These are phyloP conservation scores for Litchi chinensis DNA, from an alignment of 345 rosid genomes.

Conservation along the genomic window DNA sequence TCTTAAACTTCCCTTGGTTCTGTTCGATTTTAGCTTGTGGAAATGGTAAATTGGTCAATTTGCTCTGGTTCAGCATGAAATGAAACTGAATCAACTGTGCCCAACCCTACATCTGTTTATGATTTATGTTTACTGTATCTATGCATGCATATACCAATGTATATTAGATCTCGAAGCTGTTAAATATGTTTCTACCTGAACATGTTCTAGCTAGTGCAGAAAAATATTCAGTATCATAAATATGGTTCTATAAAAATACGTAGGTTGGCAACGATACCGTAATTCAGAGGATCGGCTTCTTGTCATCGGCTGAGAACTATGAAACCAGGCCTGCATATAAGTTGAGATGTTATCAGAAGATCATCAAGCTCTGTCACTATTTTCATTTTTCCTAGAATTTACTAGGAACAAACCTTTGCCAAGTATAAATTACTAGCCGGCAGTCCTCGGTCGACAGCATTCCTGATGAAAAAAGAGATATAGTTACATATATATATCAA, in stretches of 20 bases:
- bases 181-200: neutral
- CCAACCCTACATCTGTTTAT: neutral
- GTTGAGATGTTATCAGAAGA: constrained; percentile 17
- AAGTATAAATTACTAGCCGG: constrained; percentile 54
- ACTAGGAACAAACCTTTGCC: constrained; percentile 54
- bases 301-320: constrained; percentile 75
- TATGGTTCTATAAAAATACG: neutral
- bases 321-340: constrained; percentile 69
- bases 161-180: neutral
- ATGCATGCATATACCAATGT: neutral
- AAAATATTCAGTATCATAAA: neutral
- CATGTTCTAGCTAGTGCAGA: neutral
- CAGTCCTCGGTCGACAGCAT: constrained; percentile 45
- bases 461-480: constrained; percentile 30
- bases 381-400: neutral
- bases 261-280: constrained; percentile 37
- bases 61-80: neutral
- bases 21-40: neutral
- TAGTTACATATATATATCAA: neutral
- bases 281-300: constrained; percentile 79
- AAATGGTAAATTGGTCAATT: neutral
- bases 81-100: neutral
- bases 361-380: neutral
- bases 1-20: neutral
- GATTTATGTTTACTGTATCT: neutral